phyloP scores from a whole-genome alignment of 2,329 filamentous ascomycete genomes.

The Sporothrix curviconia region DNA sequence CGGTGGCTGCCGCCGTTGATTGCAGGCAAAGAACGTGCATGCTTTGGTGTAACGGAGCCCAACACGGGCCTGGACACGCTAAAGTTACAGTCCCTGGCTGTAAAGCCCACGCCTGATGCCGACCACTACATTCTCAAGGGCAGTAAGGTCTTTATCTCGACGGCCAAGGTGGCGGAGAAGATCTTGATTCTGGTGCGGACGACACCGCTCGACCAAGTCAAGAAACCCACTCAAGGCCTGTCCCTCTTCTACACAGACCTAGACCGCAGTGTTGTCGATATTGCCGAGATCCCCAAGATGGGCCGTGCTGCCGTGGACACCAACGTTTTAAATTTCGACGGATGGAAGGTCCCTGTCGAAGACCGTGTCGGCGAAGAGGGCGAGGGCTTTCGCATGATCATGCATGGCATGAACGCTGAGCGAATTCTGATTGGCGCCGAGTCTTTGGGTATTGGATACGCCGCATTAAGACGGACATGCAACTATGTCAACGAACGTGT shows the following conservation, averaged over 20 bases:
- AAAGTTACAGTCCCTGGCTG: conserved; percentile 50
- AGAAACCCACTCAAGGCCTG: conserved; percentile 41
- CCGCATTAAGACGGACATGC: conserved; percentile 55
- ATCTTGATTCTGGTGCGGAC: conserved; percentile 81
- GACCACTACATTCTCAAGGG: conserved; percentile 62
- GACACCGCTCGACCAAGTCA: conserved; percentile 61
- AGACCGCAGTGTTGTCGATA: neutral
- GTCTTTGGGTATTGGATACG: conserved; percentile 73
- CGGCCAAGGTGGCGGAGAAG: conserved; percentile 70
- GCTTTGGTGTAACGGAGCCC: conserved; percentile 78
- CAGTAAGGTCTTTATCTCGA: conserved; percentile 87
- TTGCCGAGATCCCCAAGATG: conserved; percentile 73
- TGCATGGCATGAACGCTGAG: conserved; percentile 77
- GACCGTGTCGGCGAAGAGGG: conserved; percentile 65
- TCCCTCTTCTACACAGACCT: conserved; percentile 38
- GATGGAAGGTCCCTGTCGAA: conserved; percentile 57
- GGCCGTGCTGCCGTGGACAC: conserved; percentile 75
- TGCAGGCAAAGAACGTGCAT: conserved; percentile 62
- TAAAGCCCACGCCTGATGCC: conserved; percentile 34
- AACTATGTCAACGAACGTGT: conserved; percentile 60
- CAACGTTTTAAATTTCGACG: conserved; percentile 83
- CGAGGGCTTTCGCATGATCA: conserved; percentile 70
- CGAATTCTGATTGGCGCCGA: conserved; percentile 70
- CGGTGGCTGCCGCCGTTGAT: conserved; percentile 65
- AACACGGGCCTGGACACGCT: conserved; percentile 74